These are phyloP conservation scores for Coemansia sp. DNA, from an alignment of 192 early-diverging fungal species.

Conservation along the genomic window DNA sequence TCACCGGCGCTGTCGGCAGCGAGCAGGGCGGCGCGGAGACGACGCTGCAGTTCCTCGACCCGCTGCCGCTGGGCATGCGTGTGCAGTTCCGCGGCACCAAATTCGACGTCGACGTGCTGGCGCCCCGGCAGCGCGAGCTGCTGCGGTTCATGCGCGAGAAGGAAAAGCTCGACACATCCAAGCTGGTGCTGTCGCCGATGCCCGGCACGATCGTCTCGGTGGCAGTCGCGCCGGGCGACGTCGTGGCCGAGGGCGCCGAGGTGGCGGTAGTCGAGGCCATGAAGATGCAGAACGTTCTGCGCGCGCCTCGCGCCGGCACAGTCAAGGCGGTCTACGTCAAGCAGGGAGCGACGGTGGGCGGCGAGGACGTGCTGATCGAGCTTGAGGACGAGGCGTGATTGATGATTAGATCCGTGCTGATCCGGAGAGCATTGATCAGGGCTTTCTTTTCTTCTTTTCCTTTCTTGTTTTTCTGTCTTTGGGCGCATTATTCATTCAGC, in stretches of 20 bases:
- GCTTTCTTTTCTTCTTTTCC: too few species aligned
- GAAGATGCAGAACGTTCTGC: slow-evolving; percentile 97
- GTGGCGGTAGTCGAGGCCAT: slow-evolving; percentile 91
- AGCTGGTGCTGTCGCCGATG: slow-evolving; percentile 82
- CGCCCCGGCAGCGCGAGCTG: slow-evolving; percentile 60
- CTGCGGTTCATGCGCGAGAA: slow-evolving; percentile 72
- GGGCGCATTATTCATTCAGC: too few species aligned
- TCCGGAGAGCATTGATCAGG: too few species aligned
- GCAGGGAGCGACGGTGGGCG: slow-evolving; percentile 70
- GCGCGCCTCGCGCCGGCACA: slow-evolving; percentile 70
- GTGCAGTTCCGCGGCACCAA: slow-evolving; percentile 81
- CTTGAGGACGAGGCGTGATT: slow-evolving; percentile 53
- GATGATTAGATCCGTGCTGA: too few species aligned
- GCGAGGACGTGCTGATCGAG: slow-evolving; percentile 75
- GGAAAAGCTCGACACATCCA: slow-evolving; percentile 66
- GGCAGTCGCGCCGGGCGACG: slow-evolving; percentile 74
- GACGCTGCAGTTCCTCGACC: slow-evolving; percentile 70
- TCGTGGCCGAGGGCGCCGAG: slow-evolving; percentile 76
- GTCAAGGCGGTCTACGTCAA: slow-evolving; percentile 74
- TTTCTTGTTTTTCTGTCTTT: too few species aligned
- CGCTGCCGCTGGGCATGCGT: slow-evolving; percentile 69
- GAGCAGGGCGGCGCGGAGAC: too few species aligned
- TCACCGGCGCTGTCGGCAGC: slow-evolving; percentile 24
- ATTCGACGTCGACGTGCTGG: slow-evolving; percentile 70
- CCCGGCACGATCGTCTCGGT: slow-evolving; percentile 85